Conservation (phyloP, 768 basidiomycete genomes). For the Sporobolomyces pararoseus region DNA sequence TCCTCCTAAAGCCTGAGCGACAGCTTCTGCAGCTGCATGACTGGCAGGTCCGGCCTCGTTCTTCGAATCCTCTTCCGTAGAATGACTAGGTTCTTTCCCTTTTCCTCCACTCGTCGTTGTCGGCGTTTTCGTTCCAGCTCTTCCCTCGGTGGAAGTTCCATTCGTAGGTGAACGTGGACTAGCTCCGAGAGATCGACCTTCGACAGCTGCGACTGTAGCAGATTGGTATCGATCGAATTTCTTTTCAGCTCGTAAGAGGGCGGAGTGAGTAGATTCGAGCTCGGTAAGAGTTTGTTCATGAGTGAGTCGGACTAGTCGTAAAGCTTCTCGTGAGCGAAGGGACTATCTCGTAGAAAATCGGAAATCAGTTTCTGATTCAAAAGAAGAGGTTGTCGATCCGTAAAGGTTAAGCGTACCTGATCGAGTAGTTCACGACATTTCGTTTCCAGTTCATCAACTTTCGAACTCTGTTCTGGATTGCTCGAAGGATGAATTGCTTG, state of each 20-base stretch:
- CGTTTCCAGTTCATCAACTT: constrained; percentile 16
- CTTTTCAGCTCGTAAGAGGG: constrained; percentile 45
- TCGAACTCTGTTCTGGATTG: not conserved
- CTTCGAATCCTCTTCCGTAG: not conserved
- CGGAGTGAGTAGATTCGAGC: constrained; percentile 38
- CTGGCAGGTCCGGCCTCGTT: not conserved
- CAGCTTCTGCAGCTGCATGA: not conserved
- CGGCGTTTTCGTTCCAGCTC: not conserved
- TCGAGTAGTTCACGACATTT: constrained; percentile 18
- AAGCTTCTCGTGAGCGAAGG: constrained; percentile 34
- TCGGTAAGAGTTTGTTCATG: constrained; percentile 35
- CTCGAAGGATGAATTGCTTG: constrained; percentile 20
- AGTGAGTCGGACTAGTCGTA: constrained; percentile 39
- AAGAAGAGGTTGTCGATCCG: not conserved
- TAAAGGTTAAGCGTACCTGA: constrained; percentile 9
- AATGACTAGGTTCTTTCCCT: constrained; percentile 7
- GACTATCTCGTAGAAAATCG: constrained; percentile 7
- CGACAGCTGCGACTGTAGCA: constrained; percentile 42
- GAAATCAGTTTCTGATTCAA: not conserved
- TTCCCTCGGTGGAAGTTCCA: not conserved
- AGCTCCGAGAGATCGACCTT: constrained; percentile 21
- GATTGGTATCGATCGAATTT: constrained; percentile 42
- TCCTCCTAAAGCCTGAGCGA: not conserved
- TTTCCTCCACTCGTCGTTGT: constrained; percentile 1
- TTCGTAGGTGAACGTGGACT: constrained; percentile 2